These are phyloP conservation scores for Neophaeococcomyces mojaviensis DNA, from an alignment of 2,329 filamentous ascomycete species.

Conservation along the genomic window DNA sequence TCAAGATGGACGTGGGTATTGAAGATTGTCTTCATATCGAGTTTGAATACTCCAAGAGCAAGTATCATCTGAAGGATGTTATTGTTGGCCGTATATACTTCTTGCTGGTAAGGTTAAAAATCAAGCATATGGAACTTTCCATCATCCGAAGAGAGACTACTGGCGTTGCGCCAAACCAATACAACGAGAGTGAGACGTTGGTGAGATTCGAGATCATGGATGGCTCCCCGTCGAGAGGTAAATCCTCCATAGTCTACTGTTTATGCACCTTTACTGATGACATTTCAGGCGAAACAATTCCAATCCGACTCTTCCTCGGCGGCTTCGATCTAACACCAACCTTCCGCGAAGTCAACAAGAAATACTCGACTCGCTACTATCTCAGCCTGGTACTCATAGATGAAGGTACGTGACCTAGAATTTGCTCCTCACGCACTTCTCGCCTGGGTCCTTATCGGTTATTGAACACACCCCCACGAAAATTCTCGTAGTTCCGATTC, in stretches of 20 bases:
- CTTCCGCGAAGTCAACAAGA: conserved; percentile 99
- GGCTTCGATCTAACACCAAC: conserved; percentile 97
- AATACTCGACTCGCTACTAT: conserved; percentile 97
- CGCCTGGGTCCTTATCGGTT: conserved; percentile 22
- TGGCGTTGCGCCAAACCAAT: conserved; percentile 92
- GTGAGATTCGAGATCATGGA: conserved; percentile 99
- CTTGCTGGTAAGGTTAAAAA: conserved; percentile 91
- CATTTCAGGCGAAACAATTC: conserved; percentile 71
- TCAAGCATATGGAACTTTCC: conserved; percentile 98
- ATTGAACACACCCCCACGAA: conserved; percentile 23
- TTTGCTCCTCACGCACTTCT: conserved; percentile 2
- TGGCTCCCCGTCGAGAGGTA: conserved; percentile 89
- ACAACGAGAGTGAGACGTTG: conserved; percentile 97
- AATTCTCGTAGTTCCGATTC: not conserved
- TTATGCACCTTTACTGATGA: not conserved
- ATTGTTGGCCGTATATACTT: conserved; percentile 99
- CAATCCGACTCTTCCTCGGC: conserved; percentile 91
- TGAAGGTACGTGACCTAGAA: conserved; percentile 56
- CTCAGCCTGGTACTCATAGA: conserved; percentile 92
- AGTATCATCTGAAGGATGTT: conserved; percentile 98
- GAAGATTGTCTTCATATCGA: conserved; percentile 99
- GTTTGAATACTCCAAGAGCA: conserved; percentile 98
- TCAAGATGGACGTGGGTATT: conserved; percentile 99
- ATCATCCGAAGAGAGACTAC: conserved; percentile 97
- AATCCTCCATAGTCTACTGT: conserved; percentile 25